Evolutionary conservation across 257 asterid genomes (phyloP).

Genomic region (Mitragyna speciosa): DNA sequence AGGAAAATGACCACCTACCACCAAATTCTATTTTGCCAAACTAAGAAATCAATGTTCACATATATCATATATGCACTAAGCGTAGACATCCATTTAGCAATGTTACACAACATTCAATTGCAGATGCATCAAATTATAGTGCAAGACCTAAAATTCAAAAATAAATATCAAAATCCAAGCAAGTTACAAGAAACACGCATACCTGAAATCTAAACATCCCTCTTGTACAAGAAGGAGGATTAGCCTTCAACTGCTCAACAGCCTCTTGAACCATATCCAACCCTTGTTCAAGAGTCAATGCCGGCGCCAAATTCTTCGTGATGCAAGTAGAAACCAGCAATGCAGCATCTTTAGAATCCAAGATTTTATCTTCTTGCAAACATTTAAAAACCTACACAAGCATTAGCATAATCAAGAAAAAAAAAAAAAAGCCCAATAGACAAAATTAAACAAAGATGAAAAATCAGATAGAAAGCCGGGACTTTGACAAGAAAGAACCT

Average conservation of each 20-base stretch:
- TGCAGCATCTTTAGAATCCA: conserved; percentile 78
- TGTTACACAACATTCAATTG: neutral
- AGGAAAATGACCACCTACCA: neutral
- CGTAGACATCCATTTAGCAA: too few relatives aligned
- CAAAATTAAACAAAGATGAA: neutral
- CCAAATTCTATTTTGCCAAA: neutral
- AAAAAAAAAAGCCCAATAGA: conserved; percentile 17
- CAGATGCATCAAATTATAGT: too few relatives aligned
- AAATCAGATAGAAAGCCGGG: neutral
- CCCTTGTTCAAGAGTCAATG: conserved; percentile 76
- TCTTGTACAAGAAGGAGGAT: conserved; percentile 59
- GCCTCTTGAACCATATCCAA: conserved; percentile 67
- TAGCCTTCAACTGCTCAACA: conserved; percentile 57
- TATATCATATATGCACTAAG: neutral
- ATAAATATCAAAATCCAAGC: neutral
- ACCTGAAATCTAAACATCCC: conserved; percentile 94
- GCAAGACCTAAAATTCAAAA: neutral
- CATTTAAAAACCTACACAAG: conserved; percentile 50
- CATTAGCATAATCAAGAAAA: neutral
- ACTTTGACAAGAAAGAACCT: neutral
- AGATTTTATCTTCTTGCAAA: conserved; percentile 36
- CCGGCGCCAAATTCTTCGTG: conserved; percentile 70
- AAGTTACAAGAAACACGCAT: neutral
- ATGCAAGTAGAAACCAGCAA: conserved; percentile 77
- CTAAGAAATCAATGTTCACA: neutral